These are phyloP conservation scores for Diaporthe sp. DNA, from an alignment of 2,329 filamentous ascomycete species.

Conservation along the genomic window DNA sequence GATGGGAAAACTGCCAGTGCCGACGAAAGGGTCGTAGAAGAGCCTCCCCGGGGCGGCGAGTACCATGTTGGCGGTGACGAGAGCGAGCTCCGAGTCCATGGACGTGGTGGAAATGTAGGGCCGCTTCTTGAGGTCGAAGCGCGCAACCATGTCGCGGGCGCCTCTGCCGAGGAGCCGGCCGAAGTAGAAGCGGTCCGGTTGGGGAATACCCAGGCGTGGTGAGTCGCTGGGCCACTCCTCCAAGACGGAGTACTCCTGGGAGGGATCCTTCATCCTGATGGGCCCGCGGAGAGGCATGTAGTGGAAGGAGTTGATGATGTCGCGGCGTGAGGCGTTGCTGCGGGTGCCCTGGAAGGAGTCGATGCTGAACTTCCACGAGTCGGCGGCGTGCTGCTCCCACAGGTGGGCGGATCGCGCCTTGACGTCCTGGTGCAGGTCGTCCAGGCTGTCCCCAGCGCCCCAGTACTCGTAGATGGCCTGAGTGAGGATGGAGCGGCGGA, in stretches of 20 bases:
- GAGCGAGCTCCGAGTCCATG: slow-evolving; percentile 94
- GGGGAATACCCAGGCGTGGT: slow-evolving; percentile 60
- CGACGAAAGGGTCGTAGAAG: slow-evolving; percentile 96
- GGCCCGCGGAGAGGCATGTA: slow-evolving; percentile 85
- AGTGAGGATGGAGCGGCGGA: slow-evolving; percentile 83
- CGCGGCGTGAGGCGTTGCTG: slow-evolving; percentile 72
- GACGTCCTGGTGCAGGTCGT: slow-evolving; percentile 77
- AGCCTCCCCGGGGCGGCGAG: slow-evolving; percentile 85
- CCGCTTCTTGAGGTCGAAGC: slow-evolving; percentile 92
- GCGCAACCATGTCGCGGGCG: slow-evolving; percentile 76
- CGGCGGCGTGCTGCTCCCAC: slow-evolving; percentile 76
- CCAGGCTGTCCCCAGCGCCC: slow-evolving; percentile 79
- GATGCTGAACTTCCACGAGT: slow-evolving; percentile 86
- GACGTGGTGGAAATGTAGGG: slow-evolving; percentile 95
- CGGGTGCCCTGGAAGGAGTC: slow-evolving; percentile 87
- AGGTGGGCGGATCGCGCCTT: slow-evolving; percentile 69
- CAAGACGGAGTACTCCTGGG: slow-evolving; percentile 83
- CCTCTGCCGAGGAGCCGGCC: slow-evolving; percentile 79
- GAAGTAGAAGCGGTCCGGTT: slow-evolving; percentile 76
- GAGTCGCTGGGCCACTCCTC: slow-evolving; percentile 81
- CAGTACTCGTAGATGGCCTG: slow-evolving; percentile 92
- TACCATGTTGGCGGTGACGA: slow-evolving; percentile 93
- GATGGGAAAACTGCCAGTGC: slow-evolving; percentile 92
- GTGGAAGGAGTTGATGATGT: slow-evolving; percentile 84
- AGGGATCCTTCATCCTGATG: slow-evolving; percentile 81